These are phyloP conservation scores for Echinosophora koreensis DNA, from an alignment of 306 rosid species.

Conservation along the genomic window DNA sequence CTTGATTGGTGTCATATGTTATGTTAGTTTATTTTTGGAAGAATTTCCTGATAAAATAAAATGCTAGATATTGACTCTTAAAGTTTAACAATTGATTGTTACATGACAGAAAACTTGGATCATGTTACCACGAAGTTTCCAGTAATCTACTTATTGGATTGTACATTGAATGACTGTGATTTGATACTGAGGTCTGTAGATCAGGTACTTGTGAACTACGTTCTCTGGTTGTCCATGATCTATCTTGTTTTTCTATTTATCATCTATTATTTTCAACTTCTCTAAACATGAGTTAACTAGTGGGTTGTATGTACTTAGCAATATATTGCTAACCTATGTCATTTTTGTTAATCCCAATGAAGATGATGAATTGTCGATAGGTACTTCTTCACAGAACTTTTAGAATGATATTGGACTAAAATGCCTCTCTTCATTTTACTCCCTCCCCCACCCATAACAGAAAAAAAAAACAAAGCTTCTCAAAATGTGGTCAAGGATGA, in stretches of 20 bases:
- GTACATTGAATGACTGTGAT: conserved; percentile 87
- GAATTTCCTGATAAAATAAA: conserved; percentile 43
- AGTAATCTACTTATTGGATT: conserved; percentile 79
- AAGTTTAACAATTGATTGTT: conserved; percentile 41
- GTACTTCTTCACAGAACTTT: conserved; percentile 27
- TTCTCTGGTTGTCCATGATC: conserved; percentile 22
- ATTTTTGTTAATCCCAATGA: conserved; percentile 29
- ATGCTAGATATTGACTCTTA: conserved; percentile 39
- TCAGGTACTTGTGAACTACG: conserved; percentile 65
- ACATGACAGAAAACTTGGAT: conserved; percentile 64
- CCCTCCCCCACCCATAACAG: neutral
- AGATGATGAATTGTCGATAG: conserved; percentile 7
- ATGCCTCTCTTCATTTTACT: neutral
- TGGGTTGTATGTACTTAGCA: conserved; percentile 10
- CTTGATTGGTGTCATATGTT: conserved; percentile 31
- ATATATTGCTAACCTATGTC: conserved; percentile 26
- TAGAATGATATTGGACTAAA: conserved; percentile 20
- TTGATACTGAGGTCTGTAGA: conserved; percentile 67
- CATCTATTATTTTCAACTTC: neutral
- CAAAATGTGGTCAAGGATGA: conserved; percentile 15
- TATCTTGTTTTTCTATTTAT: conserved; percentile 24
- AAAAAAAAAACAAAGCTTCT: neutral
- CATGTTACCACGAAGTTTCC: conserved; percentile 66
- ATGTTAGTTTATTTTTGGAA: conserved; percentile 26
- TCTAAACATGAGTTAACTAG: conserved; percentile 17